phyloP scores from a whole-genome alignment of 805 yeast genomes.

The Lipomyces sp. region DNA sequence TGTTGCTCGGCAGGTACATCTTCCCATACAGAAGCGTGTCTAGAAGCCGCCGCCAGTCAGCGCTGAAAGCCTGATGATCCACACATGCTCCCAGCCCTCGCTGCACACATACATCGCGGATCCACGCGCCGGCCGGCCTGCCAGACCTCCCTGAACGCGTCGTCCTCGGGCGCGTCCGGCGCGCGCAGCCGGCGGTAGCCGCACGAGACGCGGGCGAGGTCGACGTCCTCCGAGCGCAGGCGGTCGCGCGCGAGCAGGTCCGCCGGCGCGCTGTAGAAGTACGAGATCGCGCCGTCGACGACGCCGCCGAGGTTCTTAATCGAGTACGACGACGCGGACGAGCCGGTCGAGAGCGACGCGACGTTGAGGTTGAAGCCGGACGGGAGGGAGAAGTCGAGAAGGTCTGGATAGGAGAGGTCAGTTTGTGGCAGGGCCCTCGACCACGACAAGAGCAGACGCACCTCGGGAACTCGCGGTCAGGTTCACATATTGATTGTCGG shows the following conservation, averaged over 20 bases:
- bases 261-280: conserved; percentile 61
- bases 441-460: not conserved
- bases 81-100: not conserved
- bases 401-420: conserved; percentile 32
- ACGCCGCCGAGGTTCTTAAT: conserved; percentile 40
- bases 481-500: conserved; percentile 71
- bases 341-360: conserved; percentile 64
- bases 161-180: conserved; percentile 32
- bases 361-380: conserved; percentile 61
- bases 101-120: conserved; percentile 14
- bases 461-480: conserved; percentile 68
- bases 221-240: conserved; percentile 40
- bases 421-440: not conserved
- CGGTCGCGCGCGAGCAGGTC: conserved; percentile 10
- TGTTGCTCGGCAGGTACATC: conserved; percentile 81
- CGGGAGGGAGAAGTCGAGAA: conserved; percentile 74
- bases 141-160: conserved; percentile 34
- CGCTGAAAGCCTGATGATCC: no score
- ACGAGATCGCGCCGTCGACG: conserved; percentile 79
- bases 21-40: conserved; percentile 70
- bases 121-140: conserved; percentile 34
- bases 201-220: conserved; percentile 61
- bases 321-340: conserved; percentile 70
- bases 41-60: not conserved
- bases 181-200: conserved; percentile 64